Percentiles rank a stretch among this genome's conserved stretches.
phyloP scores from a whole-genome alignment of 805 yeast species.

The Starmera amethionina region DNA sequence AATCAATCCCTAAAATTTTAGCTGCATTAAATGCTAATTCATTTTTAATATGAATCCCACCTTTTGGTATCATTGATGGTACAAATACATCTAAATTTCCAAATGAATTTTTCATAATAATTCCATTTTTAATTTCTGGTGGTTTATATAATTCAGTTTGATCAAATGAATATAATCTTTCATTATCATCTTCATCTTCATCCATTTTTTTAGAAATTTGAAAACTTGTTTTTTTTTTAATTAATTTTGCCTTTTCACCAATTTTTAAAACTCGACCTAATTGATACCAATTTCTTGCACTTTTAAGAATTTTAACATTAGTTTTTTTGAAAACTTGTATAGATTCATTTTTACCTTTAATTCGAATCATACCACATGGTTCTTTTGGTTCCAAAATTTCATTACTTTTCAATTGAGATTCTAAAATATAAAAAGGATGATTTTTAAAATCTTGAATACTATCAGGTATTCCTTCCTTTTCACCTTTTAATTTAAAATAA shows the following conservation, averaged over 20 bases:
- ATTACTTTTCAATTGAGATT: constrained; percentile 59
- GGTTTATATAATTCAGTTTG: constrained; percentile 72
- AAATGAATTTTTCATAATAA: constrained; percentile 62
- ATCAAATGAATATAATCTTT: constrained; percentile 61
- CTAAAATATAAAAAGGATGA: constrained; percentile 82
- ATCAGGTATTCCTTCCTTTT: constrained; percentile 81
- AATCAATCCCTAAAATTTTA: constrained; percentile 56
- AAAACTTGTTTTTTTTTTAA: constrained; percentile 22
- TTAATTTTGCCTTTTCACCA: constrained; percentile 59
- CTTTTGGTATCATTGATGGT: constrained; percentile 74
- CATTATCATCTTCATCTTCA: constrained; percentile 38
- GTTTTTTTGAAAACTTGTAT: constrained; percentile 60
- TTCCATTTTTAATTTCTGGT: constrained; percentile 50
- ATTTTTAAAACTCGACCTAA: constrained; percentile 64
- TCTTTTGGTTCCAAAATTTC: constrained; percentile 64
- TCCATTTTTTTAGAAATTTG: constrained; percentile 11
- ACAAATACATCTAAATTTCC: constrained; percentile 80
- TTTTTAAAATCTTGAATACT: constrained; percentile 72
- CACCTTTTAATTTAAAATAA: constrained; percentile 51
- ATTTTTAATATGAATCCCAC: constrained; percentile 53
- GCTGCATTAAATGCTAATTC: constrained; percentile 63
- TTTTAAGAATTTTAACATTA: constrained; percentile 51
- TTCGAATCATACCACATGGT: constrained; percentile 64
- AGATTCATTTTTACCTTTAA: constrained; percentile 31
- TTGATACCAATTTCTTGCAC: constrained; percentile 83